Base-by-base conservation (phyloP, 257 asterid species). In the Solanum pinnatisectum region DNA sequence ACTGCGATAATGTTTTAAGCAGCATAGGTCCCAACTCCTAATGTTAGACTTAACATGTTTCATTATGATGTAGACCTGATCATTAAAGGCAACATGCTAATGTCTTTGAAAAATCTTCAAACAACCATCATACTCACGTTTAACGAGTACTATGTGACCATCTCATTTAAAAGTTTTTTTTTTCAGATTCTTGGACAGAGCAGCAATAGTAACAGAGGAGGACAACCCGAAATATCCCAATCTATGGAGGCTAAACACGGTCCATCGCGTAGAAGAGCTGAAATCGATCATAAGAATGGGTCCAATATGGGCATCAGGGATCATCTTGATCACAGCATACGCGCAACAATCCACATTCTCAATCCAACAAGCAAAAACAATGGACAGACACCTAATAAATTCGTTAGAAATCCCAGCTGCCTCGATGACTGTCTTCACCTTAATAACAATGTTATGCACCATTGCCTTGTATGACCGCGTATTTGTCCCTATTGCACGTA, bases 271-370 rank as follows among this genome's bases (percentile, higher is more conserved):
- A 22, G 99, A 97, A 81, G 99, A 97, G 84, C 94, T 96, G 0
- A 96, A 96, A 87, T 92, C 99, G 20, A 88, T 95, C 4, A 92
- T 96, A 87, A 89, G 98, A 87, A 94, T 97, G 98, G 96, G 95
- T 0, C 99, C 99, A n/a, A 97, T 97, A 77, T 95, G 98, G 98
- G 98, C 98, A 0, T 90, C 99, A 11, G 99, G 98, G 40, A 97
- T 97, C 88, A 93, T 95, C 71, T 86, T 93, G 35, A 94, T 96
- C 90, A 95, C 98, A 7, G 98, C 98, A 27, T 88, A 91, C 14
- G 95, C 99, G 5, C 99, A 97, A 76, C 99, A 97, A 35, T 71
- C 74, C 93, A 95, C 98, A 15, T 96, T 96, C 90, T 93, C 96
- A 11, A 90, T 96, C 84, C 96, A 94, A 83, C 98, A 96, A 83